Evolutionary conservation across 805 yeast species (phyloP), one percentile per base, ranked within the genome.

Genomic region (Myxozyma monticola): DNA sequence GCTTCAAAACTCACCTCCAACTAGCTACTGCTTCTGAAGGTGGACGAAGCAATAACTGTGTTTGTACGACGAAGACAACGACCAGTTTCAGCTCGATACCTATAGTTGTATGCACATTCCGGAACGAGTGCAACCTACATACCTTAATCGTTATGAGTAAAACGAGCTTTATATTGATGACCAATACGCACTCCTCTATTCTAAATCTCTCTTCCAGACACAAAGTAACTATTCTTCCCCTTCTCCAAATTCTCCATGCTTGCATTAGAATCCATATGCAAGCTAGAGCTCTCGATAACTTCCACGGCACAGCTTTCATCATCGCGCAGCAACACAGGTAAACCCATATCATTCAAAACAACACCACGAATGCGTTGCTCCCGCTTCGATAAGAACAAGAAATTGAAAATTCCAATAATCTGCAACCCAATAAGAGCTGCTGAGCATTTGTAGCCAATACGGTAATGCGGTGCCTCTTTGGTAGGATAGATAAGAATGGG

Each of bases 261-360:
- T 5, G 24, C 28, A 28, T 37, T 29, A 3, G 14, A 15, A 31
- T 18, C 15, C 35, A 7, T 18, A 10, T 10, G 6, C 10, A 6
- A 6, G 9, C 10, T 10, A 6, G 10, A 10, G 29, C 14, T 2
- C 15, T 31, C 35, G 9, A 37, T 29, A 8, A 22, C 39, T 2
- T 5, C 28, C 9, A 3, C 28, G 14, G 21, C 21, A 2, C 5
- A 15, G 29, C 24, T 29, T 15, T 21, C 39, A 8, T 22, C 39
- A 10, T 37, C 39, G 20, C 39, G 14, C 15, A 8, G 17, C 21
- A 37, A 15, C 6, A 26, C 24, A 21, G 34, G 21, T 4, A 50
- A 37, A 8, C 54, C 54, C 34, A 39, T 45, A 26, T 41, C 36
- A 15, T 50, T 50, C 25, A 50, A 12, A 7, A 50, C 46, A n/a